Evolutionary conservation across 495 filamentous ascomycete species (phyloP).

Genomic region (Viridothelium virens): DNA sequence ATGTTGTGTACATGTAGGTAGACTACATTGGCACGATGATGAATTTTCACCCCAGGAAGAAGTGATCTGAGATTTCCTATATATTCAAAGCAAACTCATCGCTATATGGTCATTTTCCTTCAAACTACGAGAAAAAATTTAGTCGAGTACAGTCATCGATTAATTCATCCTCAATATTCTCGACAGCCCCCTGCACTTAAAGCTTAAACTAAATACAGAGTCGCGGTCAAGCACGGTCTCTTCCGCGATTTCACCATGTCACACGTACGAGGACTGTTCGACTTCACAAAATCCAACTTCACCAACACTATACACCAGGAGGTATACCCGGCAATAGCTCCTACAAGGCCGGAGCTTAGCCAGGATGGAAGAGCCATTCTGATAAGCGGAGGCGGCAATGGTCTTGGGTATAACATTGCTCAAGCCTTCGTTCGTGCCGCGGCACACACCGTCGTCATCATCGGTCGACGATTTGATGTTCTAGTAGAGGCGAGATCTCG

Average conservation of each 20-base stretch:
- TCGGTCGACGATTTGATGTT: constrained; percentile 15
- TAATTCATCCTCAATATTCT: constrained; percentile 2
- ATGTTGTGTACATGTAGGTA: not conserved
- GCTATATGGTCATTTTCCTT: not conserved
- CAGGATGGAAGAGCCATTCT: constrained; percentile 15
- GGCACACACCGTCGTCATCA: constrained; percentile 17
- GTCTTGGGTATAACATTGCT: constrained; percentile 12
- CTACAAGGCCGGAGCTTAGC: constrained; percentile 14
- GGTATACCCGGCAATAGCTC: constrained; percentile 17
- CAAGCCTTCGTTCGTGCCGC: constrained; percentile 15
- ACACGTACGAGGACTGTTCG: constrained; percentile 1
- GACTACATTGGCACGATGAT: not conserved
- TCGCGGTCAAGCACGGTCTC: not conserved
- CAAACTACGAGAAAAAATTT: not conserved
- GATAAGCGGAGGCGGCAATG: constrained; percentile 16
- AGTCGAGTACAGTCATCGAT: not conserved
- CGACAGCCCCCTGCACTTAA: not conserved
- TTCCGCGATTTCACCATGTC: constrained; percentile 3
- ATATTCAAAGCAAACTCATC: not conserved
- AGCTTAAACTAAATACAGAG: not conserved
- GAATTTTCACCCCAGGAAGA: not conserved
- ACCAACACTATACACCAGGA: constrained; percentile 23
- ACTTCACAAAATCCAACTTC: constrained; percentile 1
- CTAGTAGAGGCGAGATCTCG: constrained; percentile 12
- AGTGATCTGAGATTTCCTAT: not conserved